phyloP scores from a whole-genome alignment of 2,329 filamentous ascomycete genomes.

The Ustulina deusta region DNA sequence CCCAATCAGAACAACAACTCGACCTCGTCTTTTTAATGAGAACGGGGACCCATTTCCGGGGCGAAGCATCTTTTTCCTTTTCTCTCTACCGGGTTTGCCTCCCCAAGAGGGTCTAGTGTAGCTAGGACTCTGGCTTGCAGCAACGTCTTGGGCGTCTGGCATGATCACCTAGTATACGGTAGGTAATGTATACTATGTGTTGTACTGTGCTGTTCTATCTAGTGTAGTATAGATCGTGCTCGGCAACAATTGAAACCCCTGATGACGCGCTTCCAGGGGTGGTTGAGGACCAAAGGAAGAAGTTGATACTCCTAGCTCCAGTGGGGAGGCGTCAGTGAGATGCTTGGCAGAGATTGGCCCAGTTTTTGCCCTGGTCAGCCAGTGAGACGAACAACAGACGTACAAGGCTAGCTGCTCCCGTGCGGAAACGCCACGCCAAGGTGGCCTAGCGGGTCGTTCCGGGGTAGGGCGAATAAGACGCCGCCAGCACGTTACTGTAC shows the following conservation, averaged over 20 bases:
- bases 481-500: conserved; percentile 25
- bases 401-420: conserved; percentile 10
- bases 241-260: conserved; percentile 26
- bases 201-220: too few species aligned
- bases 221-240: background rate
- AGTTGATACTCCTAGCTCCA: conserved; percentile 5
- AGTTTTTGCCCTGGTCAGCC: background rate
- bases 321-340: conserved; percentile 17
- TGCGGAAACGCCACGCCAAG: conserved; percentile 38
- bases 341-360: background rate
- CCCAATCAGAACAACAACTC: background rate
- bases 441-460: conserved; percentile 18
- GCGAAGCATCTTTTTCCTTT: conserved; percentile 24
- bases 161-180: background rate
- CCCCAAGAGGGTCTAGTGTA: conserved; percentile 22
- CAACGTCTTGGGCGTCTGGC: conserved; percentile 1
- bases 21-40: conserved; percentile 29
- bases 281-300: conserved; percentile 12
- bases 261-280: conserved; percentile 30
- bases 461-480: conserved; percentile 32
- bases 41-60: conserved; percentile 23
- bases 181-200: too few species aligned
- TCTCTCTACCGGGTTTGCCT: conserved; percentile 14
- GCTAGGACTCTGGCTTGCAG: conserved; percentile 4
- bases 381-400: conserved; percentile 7